Base-by-base conservation (phyloP, 306 rosid genomes). In the Echinosophora koreensis region DNA sequence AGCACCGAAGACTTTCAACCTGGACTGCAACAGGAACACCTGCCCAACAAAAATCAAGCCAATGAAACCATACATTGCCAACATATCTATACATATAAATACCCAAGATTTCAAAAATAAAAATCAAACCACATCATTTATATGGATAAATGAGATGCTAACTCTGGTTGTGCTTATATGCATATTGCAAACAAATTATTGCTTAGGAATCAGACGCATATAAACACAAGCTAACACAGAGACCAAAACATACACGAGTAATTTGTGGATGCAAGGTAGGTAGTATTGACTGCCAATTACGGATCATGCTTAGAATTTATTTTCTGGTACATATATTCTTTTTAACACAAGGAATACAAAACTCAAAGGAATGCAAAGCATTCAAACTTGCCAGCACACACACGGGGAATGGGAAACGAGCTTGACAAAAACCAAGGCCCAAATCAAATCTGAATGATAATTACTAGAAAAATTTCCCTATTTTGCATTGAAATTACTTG, bases 1-100 rank as follows among this genome's bases (percentile, higher is more conserved):
- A 90, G 80, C 93, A 90, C 64, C 86, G 80, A 55, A 95, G 97
- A 83, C 96, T 91, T 87, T 89, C 97, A 71, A 92, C 80, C 88
- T 90, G 97, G 47, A 90, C 92, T n/a, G 87, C 84, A 81, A 74
- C 73, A 77, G 97, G 93, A 80, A 89, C 86, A 77, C 88, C 98
- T 95, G 80, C 47, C 63, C 63, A 76, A 56, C 27, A 52, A 56
- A 77, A 44, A 80, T 56, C 30, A 78, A 34, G 58, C 62, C 54
- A 57, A 57, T 47, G 47, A 39, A 77, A 10, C 44, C 18, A 39
- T 8, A 37, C 15, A 65, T 2, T 17, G 76, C 65, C 63, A 55
- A 22, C 42, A 67, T 42, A 18, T 14, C 9, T 30, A 9, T 64
- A 35, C 12, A 34, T 46, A 35, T 8, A 62, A 59, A 52, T 39